Evolutionary conservation across 108 stramenopile species (phyloP).

Genomic region (Discostella stelligeroides): DNA sequence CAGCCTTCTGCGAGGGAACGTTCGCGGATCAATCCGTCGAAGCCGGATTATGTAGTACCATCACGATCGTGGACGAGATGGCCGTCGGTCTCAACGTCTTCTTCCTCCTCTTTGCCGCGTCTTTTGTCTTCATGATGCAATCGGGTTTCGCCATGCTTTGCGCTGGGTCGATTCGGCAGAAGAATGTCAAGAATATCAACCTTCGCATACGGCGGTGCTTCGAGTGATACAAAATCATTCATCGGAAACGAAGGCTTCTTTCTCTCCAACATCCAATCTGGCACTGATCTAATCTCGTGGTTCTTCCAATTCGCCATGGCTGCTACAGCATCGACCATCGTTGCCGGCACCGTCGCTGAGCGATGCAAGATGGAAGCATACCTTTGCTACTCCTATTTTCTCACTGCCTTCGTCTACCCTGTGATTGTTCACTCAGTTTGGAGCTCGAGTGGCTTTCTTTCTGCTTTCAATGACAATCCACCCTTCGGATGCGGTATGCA

Average conservation of each 20-base stretch:
- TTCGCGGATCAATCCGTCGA: neutral
- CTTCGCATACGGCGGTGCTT: constrained; percentile 52
- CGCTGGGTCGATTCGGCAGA: constrained; percentile 60
- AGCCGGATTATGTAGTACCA: neutral
- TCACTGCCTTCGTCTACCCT: constrained; percentile 90
- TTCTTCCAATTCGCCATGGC: constrained; percentile 84
- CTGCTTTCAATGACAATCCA: constrained; percentile 54
- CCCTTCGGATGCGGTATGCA: constrained; percentile 70
- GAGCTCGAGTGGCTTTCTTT: constrained; percentile 72
- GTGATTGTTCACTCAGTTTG: constrained; percentile 85
- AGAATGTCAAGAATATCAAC: constrained; percentile 67
- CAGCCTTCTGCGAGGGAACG: neutral
- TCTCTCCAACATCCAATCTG: constrained; percentile 10
- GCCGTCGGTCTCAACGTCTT: constrained; percentile 31
- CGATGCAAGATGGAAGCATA: constrained; percentile 82
- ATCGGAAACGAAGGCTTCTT: constrained; percentile 46
- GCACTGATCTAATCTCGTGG: constrained; percentile 61
- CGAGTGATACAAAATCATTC: constrained; percentile 27
- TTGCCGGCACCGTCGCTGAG: constrained; percentile 72
- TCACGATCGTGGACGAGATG: constrained; percentile 5
- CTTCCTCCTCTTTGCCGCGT: constrained; percentile 40
- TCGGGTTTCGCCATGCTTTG: constrained; percentile 86
- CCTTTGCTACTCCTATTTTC: constrained; percentile 67
- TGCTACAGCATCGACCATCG: constrained; percentile 73
- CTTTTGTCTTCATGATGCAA: constrained; percentile 73